Conservation (phyloP, 1,284 basidiomycete species). For the Neonothopanus nambi region DNA sequence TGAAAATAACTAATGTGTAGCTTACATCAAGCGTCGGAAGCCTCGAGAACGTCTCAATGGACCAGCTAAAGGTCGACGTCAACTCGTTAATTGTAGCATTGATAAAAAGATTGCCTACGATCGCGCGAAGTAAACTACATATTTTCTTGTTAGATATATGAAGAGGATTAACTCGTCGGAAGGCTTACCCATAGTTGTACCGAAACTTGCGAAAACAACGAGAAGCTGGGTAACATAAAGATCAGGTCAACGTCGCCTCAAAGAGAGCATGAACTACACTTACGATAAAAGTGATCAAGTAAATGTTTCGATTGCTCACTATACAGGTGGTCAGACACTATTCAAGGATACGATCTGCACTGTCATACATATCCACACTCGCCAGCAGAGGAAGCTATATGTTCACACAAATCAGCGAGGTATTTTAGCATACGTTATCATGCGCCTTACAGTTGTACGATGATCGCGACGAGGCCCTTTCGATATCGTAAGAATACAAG, state of each 20-base stretch:
- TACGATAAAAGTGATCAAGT: constrained; percentile 7
- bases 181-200: constrained; percentile 6
- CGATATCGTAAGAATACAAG: neutral
- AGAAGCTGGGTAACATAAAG: neutral
- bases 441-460: constrained; percentile 9
- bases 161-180: neutral
- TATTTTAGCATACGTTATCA: neutral
- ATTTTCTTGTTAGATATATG: neutral
- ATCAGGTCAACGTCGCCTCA: neutral
- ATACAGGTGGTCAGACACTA: neutral
- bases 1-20: neutral
- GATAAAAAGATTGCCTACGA: neutral
- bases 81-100: neutral
- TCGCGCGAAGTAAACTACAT: constrained; percentile 8
- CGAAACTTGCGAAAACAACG: constrained; percentile 6
- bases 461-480: constrained; percentile 11
- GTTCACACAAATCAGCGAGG: neutral
- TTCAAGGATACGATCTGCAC: neutral
- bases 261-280: neutral
- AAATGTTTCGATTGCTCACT: constrained; percentile 14
- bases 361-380: constrained; percentile 15
- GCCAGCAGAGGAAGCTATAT: constrained; percentile 14
- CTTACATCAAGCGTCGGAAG: constrained; percentile 8
- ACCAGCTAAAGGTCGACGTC: constrained; percentile 4
- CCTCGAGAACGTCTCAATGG: constrained; percentile 1